These are phyloP conservation scores for Alternaria angustiovoidea DNA, from an alignment of 2,329 filamentous ascomycete species.

Conservation along the genomic window DNA sequence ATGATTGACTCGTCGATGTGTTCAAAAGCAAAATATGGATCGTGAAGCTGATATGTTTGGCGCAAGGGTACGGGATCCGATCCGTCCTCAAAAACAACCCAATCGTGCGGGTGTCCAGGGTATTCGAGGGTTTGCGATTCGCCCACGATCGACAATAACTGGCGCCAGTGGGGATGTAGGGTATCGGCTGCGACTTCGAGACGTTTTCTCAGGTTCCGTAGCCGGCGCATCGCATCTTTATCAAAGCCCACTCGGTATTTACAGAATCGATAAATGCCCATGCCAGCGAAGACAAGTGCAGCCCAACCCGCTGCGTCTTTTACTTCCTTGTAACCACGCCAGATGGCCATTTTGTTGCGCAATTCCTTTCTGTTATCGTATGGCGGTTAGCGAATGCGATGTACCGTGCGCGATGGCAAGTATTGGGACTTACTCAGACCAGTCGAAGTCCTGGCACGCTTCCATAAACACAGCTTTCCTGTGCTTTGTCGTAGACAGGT, in stretches of 20 bases:
- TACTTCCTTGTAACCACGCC: constrained; percentile 68
- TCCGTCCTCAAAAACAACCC: constrained; percentile 58
- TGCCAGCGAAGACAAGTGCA: constrained; percentile 64
- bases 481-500: constrained; percentile 57
- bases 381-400: constrained; percentile 1
- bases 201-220: constrained; percentile 56
- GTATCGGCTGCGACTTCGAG: constrained; percentile 64
- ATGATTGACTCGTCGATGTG: constrained; percentile 61
- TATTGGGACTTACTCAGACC: constrained; percentile 54
- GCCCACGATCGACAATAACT: constrained; percentile 58
- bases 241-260: constrained; percentile 66
- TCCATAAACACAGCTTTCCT: constrained; percentile 62
- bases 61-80: constrained; percentile 55
- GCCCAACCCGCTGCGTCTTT: constrained; percentile 65
- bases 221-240: constrained; percentile 58
- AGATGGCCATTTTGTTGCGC: constrained; percentile 62
- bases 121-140: constrained; percentile 53
- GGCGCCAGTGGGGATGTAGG: constrained; percentile 61
- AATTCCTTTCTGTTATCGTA: constrained; percentile 57
- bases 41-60: constrained; percentile 58
- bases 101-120: constrained; percentile 61
- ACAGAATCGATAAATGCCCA: constrained; percentile 68
- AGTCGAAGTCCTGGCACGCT: constrained; percentile 63
- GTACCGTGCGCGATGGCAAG: background rate
- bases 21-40: constrained; percentile 58